Percentiles rank a stretch among this genome's conserved stretches.
Evolutionary conservation across 441 rosid species (phyloP).

Genomic region (Macaranga tanarius): DNA sequence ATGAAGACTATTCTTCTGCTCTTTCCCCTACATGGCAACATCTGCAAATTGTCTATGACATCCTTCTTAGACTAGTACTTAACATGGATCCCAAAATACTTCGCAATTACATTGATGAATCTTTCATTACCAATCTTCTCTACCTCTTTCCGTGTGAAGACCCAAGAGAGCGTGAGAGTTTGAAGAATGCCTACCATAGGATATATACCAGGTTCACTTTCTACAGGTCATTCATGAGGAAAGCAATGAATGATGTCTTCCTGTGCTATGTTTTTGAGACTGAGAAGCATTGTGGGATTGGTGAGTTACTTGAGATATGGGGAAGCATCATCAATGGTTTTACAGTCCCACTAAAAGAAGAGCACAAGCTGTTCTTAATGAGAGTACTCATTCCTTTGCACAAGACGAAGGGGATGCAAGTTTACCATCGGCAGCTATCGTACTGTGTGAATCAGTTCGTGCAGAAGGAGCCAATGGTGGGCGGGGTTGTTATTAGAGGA

Average conservation of each 20-base stretch:
- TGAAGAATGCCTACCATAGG: conserved; percentile 57
- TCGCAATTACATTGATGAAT: conserved; percentile 32
- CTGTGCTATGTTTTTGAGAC: conserved; percentile 42
- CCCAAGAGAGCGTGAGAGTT: conserved; percentile 47
- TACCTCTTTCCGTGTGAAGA: conserved; percentile 57
- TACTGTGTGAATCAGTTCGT: conserved; percentile 58
- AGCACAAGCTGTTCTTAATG: conserved; percentile 58
- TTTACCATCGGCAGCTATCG: conserved; percentile 46
- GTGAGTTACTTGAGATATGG: conserved; percentile 58
- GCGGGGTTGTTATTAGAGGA: conserved; percentile 47
- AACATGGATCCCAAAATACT: conserved; percentile 41
- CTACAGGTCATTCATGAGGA: conserved; percentile 52
- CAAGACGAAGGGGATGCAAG: conserved; percentile 43
- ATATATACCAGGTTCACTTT: conserved; percentile 49
- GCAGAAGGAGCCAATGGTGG: conserved; percentile 57
- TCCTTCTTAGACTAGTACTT: conserved; percentile 41
- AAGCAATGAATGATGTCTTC: conserved; percentile 53
- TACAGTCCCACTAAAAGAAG: conserved; percentile 54
- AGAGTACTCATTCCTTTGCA: conserved; percentile 60
- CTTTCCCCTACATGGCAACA: conserved; percentile 48
- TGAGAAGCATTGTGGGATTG: conserved; percentile 47
- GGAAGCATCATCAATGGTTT: conserved; percentile 66
- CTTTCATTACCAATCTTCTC: conserved; percentile 44
- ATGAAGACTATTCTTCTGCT: conserved; percentile 36
- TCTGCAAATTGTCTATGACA: conserved; percentile 47